A percentile compares a stretch with the other conserved stretches of the same genome.
phyloP scores from a whole-genome alignment of 75 land plant genomes.

The Cryptomeria japonica region DNA sequence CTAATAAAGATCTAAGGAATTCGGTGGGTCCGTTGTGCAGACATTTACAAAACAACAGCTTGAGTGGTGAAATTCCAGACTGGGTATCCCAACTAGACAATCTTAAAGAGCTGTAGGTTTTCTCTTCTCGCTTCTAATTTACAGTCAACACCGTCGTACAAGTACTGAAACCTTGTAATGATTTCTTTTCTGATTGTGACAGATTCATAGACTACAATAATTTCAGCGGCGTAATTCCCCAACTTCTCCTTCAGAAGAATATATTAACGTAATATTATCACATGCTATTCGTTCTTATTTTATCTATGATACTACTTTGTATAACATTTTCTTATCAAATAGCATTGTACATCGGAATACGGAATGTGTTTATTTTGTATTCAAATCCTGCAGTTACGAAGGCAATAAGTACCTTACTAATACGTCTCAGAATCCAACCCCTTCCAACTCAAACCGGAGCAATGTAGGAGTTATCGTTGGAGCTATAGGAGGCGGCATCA shows the following conservation, averaged over 20 bases:
- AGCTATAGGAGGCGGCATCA: not conserved
- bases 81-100: not conserved
- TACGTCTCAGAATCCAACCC: not conserved
- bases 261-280: not conserved
- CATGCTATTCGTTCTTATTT: not conserved
- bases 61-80: not conserved
- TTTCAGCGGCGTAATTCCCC: not conserved
- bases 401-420: not conserved
- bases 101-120: not conserved
- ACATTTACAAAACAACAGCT: constrained; percentile 6
- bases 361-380: not conserved
- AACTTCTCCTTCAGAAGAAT: not conserved
- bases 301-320: not conserved
- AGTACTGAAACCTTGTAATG: not conserved
- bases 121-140: not conserved
- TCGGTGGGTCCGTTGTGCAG: not conserved
- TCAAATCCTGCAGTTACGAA: not conserved
- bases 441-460: not conserved
- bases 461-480: not conserved
- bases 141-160: not conserved
- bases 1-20: not conserved
- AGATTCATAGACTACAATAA: not conserved
- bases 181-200: not conserved
- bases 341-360: not conserved
- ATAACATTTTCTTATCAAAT: not conserved